A percentile compares a stretch with the other conserved stretches of the same genome.
These are phyloP conservation scores for Tripterygium wilfordii DNA, from an alignment of 177 flowering plant genomes.

Conservation along the genomic window DNA sequence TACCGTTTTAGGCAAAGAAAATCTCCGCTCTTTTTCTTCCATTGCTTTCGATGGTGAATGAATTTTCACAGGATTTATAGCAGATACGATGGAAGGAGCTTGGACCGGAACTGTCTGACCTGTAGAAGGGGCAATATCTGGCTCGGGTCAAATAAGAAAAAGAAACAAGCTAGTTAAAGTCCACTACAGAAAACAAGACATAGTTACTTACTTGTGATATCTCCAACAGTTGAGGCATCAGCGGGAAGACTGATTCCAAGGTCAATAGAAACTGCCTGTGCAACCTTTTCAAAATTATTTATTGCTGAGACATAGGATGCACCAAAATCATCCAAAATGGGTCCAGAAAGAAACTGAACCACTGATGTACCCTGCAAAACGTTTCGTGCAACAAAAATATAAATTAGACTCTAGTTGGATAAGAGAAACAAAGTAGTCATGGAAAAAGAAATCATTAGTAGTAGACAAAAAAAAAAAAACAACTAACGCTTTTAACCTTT, in stretches of 20 bases:
- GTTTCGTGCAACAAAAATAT: no score
- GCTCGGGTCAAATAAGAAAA: no score
- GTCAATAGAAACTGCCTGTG: conserved; percentile 27
- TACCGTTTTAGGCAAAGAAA: conserved; percentile 27
- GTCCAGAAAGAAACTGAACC: conserved; percentile 39
- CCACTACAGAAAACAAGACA: no score
- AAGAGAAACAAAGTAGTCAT: no score
- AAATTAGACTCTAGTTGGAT: no score
- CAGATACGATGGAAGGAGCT: conserved; percentile 11
- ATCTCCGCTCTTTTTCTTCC: conserved; percentile 53
- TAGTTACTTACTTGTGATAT: conserved; percentile 3
- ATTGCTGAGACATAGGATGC: conserved; percentile 39
- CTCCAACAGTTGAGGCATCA: conserved; percentile 18
- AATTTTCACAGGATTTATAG: conserved; percentile 17
- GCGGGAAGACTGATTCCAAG: conserved; percentile 24
- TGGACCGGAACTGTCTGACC: conserved; percentile 27
- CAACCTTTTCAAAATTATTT: conserved; percentile 49
- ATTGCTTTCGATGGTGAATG: conserved; percentile 23
- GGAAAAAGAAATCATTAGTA: no score
- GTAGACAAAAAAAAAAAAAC: no score
- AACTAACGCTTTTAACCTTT: no score
- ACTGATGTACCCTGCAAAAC: conserved; percentile 42
- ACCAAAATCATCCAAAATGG: conserved; percentile 49
- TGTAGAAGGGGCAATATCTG: no score
- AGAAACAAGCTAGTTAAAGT: no score